phyloP scores from a whole-genome alignment of 192 early-diverging fungal genomes.

The Ramicandelaber brevisporus region DNA sequence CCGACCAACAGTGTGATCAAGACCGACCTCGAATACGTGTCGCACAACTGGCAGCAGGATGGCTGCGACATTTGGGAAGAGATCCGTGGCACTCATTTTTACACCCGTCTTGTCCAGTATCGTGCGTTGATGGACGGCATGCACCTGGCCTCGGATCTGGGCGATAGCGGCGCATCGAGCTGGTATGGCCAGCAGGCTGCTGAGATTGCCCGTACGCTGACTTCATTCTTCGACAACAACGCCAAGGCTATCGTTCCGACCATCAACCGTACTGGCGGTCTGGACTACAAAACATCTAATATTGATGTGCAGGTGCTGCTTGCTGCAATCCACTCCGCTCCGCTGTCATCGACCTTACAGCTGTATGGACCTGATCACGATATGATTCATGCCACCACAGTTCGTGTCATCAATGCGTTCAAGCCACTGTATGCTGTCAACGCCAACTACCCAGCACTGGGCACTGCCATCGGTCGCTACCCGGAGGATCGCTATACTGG shows the following conservation, averaged over 20 bases:
- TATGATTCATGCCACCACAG: constrained; percentile 11
- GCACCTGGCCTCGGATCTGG: constrained; percentile 11
- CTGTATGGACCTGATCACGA: constrained; percentile 2
- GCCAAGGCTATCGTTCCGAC: constrained; percentile 4
- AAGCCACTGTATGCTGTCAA: constrained; percentile 22
- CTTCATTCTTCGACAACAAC: constrained; percentile 10
- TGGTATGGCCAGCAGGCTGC: constrained; percentile 10
- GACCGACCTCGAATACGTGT: constrained; percentile 23
- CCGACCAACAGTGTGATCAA: constrained; percentile 12
- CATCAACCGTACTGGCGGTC: constrained; percentile 6
- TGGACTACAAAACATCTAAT: constrained; percentile 10
- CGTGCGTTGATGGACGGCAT: constrained; percentile 18
- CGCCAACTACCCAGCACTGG: constrained; percentile 3
- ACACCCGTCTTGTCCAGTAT: constrained; percentile 24
- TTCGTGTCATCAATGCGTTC: constrained; percentile 6
- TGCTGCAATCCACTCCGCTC: constrained; percentile 10
- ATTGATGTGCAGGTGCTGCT: constrained; percentile 22
- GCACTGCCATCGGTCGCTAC: constrained; percentile 32
- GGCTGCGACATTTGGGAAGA: constrained; percentile 46
- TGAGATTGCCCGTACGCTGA: constrained; percentile 6
- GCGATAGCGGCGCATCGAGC: constrained; percentile 11
- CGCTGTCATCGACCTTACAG: constrained; percentile 12
- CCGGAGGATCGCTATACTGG: constrained; percentile 35
- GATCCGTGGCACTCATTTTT: constrained; percentile 24
- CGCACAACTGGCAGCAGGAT: constrained; percentile 8